A percentile compares a stretch with the other conserved stretches of the same genome.
Evolutionary conservation across 345 rosid species (phyloP).

Genomic region (Rhodamnia rubescens): DNA sequence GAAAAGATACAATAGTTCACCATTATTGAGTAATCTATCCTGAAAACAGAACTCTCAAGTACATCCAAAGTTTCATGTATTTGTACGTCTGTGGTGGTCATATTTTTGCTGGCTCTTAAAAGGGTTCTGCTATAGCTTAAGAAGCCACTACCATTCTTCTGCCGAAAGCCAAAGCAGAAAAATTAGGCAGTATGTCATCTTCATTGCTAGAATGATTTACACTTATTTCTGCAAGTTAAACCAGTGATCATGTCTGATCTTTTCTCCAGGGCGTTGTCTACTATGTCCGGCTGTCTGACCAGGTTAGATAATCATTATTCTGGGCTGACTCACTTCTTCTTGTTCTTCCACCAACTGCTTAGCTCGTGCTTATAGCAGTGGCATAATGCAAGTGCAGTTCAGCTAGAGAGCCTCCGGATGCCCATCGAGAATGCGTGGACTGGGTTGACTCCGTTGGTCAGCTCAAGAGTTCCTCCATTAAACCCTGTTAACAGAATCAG

Average conservation of each 20-base stretch:
- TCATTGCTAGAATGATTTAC: not conserved
- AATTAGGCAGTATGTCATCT: not conserved
- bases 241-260: not conserved
- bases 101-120: not conserved
- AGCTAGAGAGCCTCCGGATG: not conserved
- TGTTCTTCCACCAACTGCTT: not conserved
- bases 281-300: not conserved
- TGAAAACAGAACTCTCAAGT: not conserved
- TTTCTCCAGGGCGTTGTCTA: not conserved
- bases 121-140: not conserved
- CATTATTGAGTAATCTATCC: not conserved
- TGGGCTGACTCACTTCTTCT: not conserved
- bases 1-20: not conserved
- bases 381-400: not conserved
- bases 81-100: not conserved
- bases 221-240: not conserved
- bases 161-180: not conserved
- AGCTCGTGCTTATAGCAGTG: not conserved
- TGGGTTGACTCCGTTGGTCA: conserved; percentile 6
- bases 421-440: not conserved
- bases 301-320: not conserved
- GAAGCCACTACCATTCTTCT: not conserved
- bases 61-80: not conserved
- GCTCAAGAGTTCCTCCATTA: conserved; percentile 79
- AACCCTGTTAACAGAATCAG: conserved; percentile 42